Base-by-base conservation (phyloP, 345 rosid species). In the Anacardium occidentale region DNA sequence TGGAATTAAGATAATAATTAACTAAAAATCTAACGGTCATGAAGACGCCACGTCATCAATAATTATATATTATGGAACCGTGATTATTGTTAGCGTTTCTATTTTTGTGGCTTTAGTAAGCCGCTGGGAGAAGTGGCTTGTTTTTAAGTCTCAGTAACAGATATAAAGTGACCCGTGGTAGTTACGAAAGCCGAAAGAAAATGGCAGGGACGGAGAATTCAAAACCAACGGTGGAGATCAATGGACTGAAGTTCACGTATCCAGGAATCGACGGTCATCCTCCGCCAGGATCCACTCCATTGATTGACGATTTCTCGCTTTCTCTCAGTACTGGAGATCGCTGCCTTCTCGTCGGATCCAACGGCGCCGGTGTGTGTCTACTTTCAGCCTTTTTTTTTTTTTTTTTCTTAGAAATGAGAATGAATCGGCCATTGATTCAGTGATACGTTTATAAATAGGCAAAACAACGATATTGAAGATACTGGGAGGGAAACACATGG, bases 241-340 rank as follows among this genome's bases (percentile, higher is more conserved):
- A 83, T 5, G 96, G 96, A 2, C 86, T 95, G 62, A 85, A 82
- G 50, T 94, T 94, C 94, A 92, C 99, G 50, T 90, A 94, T 74
- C 98, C 97, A 10, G 94, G 98, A 75, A 92, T 92, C 84, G 98
- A 94, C 80, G 97, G 99, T 9, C 91, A 90, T 45, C 98, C 97
- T 0, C 99, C 97, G 22, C 94, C 84, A 18, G 98, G 98, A 1
- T 89, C 94, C 25, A 84, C 83, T 26, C 92, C 96, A 56, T 74
- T 94, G 40, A 86, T 95, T 25, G 96, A 89, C 3, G 94, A 82
- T 73, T 90, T 90, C 83, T 77, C 82, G 18, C 82, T 88, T 73
- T 77, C 78, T 60, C 85, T 95, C 62, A 77, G 81, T 62, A 80
- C 88, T 2, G 88, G 90, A 63, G 89, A 95, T 12, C 91, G 98